Evolutionary conservation across 495 filamentous ascomycete genomes (phyloP).

Genomic region (Cudoniella acicularis): DNA sequence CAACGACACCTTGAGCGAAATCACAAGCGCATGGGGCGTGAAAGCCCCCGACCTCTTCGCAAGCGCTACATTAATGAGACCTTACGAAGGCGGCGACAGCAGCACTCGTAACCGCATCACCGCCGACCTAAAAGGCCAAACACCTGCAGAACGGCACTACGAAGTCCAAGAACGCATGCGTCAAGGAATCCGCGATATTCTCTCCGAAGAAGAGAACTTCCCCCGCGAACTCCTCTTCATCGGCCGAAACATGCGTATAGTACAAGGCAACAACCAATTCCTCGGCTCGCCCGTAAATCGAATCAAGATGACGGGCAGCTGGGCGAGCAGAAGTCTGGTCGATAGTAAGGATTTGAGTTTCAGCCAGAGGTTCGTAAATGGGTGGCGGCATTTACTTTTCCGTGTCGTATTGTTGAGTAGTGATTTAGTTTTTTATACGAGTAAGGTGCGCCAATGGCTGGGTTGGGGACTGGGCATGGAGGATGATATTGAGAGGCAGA

Average conservation of each 20-base stretch:
- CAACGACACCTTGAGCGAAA: slow-evolving; percentile 67
- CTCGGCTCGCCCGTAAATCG: slow-evolving; percentile 92
- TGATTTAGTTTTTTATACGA: slow-evolving; percentile 81
- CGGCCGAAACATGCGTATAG: slow-evolving; percentile 90
- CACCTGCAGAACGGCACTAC: slow-evolving; percentile 66
- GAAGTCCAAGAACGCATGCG: slow-evolving; percentile 84
- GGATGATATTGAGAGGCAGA: slow-evolving; percentile 82
- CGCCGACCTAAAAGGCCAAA: slow-evolving; percentile 46
- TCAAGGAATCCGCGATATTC: slow-evolving; percentile 75
- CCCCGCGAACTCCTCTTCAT: slow-evolving; percentile 94
- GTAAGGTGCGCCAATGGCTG: slow-evolving; percentile 68
- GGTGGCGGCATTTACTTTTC: slow-evolving; percentile 72
- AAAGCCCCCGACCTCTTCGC: slow-evolving; percentile 88
- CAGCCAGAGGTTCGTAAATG: slow-evolving; percentile 52
- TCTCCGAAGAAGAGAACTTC: slow-evolving; percentile 89
- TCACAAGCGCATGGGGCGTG: slow-evolving; percentile 80
- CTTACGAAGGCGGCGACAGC: slow-evolving; percentile 80
- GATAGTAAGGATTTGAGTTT: slow-evolving; percentile 61
- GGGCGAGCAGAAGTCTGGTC: slow-evolving; percentile 77
- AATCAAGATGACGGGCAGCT: slow-evolving; percentile 88
- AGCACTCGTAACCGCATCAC: slow-evolving; percentile 57
- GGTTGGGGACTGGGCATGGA: slow-evolving; percentile 83
- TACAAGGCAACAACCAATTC: slow-evolving; percentile 62
- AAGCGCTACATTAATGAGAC: slow-evolving; percentile 80
- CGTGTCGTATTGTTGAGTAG: slow-evolving; percentile 69